Evolutionary conservation across 176 grass and related monocot species (phyloP).

Genomic region (Pontederia paniculata): DNA sequence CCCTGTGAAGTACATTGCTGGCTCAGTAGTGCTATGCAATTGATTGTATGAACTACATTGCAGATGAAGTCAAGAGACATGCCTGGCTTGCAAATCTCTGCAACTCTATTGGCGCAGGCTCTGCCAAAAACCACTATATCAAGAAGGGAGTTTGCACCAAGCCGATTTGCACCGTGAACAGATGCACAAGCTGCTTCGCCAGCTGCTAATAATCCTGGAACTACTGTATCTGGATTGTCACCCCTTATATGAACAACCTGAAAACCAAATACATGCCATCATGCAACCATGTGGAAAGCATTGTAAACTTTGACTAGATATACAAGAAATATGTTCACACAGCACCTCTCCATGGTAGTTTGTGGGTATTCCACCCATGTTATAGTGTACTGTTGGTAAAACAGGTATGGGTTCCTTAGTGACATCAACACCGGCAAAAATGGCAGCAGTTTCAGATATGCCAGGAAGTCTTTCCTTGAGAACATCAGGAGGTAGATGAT

Average conservation of each 20-base stretch:
- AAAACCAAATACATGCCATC: background rate
- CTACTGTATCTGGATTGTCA: conserved; percentile 45
- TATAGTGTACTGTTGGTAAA: conserved; percentile 93
- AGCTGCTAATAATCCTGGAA: conserved; percentile 62
- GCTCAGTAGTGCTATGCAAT: no score
- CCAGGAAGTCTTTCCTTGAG: conserved; percentile 93
- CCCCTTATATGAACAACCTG: conserved; percentile 60
- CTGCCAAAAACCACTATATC: conserved; percentile 78
- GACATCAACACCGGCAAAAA: conserved; percentile 95
- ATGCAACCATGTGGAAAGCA: background rate
- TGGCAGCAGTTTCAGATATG: conserved; percentile 96
- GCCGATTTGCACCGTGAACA: conserved; percentile 63
- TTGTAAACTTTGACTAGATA: background rate
- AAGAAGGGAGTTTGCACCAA: conserved; percentile 72
- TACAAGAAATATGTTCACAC: background rate
- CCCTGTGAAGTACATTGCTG: conserved; percentile 22
- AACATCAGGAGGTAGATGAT: conserved; percentile 18
- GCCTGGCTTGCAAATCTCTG: conserved; percentile 58
- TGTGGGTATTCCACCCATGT: conserved; percentile 98
- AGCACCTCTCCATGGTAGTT: conserved; percentile 90
- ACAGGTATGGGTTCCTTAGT: conserved; percentile 97
- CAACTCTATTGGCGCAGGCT: conserved; percentile 70
- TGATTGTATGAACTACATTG: no score
- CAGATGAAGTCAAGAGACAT: conserved; percentile 10
- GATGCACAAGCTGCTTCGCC: conserved; percentile 74